Percentiles rank a stretch among this genome's conserved stretches.
phyloP scores from a whole-genome alignment of 805 yeast species.

The Metschnikowia similis region DNA sequence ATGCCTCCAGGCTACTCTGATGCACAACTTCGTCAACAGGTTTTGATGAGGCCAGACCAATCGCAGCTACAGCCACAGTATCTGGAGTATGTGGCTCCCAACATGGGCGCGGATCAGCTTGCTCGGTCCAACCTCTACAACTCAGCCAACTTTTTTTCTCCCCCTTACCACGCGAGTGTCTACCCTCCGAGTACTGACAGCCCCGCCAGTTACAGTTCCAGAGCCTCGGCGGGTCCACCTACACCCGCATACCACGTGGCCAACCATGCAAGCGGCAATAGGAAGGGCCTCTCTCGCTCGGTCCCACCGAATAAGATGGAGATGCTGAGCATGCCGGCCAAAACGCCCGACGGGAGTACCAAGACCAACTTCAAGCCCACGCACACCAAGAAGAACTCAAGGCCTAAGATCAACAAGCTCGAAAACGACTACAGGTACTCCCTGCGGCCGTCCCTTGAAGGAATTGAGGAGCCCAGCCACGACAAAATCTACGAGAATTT shows the following conservation, averaged over 20 bases:
- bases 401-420: constrained; percentile 36
- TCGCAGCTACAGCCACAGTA: constrained; percentile 3
- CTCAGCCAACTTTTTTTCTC: not conserved
- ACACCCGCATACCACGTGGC: not conserved
- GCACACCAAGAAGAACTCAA: constrained; percentile 32
- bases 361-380: constrained; percentile 29
- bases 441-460: constrained; percentile 2
- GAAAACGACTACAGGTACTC: constrained; percentile 12
- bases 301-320: not conserved
- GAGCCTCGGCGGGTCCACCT: not conserved
- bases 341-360: not conserved
- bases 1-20: constrained; percentile 4
- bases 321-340: not conserved
- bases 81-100: not conserved
- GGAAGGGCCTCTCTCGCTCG: not conserved
- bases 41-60: not conserved
- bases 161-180: not conserved
- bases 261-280: not conserved
- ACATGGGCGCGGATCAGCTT: not conserved
- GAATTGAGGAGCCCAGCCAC: constrained; percentile 21
- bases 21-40: constrained; percentile 3
- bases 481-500: constrained; percentile 25
- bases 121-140: not conserved
- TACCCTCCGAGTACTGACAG: not conserved
- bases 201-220: not conserved